Percentiles rank a stretch among this genome's conserved stretches.
phyloP scores from a whole-genome alignment of 352 stramenopile genomes.

The Phytopythium kandeliae region DNA sequence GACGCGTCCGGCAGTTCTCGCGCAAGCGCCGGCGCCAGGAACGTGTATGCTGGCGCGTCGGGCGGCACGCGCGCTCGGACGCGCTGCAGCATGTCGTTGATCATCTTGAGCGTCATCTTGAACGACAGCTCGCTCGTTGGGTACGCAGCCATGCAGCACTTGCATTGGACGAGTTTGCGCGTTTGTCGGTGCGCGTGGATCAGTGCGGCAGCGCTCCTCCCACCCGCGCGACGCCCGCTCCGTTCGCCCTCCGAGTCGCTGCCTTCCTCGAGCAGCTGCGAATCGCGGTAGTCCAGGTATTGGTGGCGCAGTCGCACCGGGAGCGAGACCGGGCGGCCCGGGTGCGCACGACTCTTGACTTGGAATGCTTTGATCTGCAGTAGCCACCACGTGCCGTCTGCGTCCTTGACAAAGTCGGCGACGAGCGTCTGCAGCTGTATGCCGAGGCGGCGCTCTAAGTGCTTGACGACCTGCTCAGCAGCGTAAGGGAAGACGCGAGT shows the following conservation, averaged over 20 bases:
- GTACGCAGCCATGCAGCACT: conserved; percentile 72
- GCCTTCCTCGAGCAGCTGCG: conserved; percentile 56
- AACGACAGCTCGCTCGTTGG: conserved; percentile 70
- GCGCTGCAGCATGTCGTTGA: conserved; percentile 71
- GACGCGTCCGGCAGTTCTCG: conserved; percentile 40
- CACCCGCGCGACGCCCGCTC: conserved; percentile 7
- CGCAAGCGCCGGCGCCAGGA: conserved; percentile 38
- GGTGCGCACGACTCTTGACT: conserved; percentile 27
- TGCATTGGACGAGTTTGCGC: conserved; percentile 69
- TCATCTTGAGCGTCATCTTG: conserved; percentile 89
- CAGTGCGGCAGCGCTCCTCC: conserved; percentile 10
- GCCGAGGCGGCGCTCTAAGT: conserved; percentile 56
- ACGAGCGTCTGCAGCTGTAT: conserved; percentile 63
- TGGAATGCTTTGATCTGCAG: conserved; percentile 79
- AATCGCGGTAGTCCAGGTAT: conserved; percentile 65
- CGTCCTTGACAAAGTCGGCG: conserved; percentile 69
- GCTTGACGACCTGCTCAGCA: conserved; percentile 55
- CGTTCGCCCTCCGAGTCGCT: conserved; percentile 42
- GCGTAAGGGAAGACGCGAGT: neutral
- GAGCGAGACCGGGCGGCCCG: conserved; percentile 33
- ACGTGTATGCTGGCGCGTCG: conserved; percentile 35
- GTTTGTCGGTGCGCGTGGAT: conserved; percentile 49
- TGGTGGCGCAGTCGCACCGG: conserved; percentile 29
- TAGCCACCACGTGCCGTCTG: conserved; percentile 63
- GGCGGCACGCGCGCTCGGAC: conserved; percentile 48